Evolutionary conservation across 2,329 filamentous ascomycete species (phyloP), one percentile per base, ranked within the genome.

Genomic region (Fusarium albidum): DNA sequence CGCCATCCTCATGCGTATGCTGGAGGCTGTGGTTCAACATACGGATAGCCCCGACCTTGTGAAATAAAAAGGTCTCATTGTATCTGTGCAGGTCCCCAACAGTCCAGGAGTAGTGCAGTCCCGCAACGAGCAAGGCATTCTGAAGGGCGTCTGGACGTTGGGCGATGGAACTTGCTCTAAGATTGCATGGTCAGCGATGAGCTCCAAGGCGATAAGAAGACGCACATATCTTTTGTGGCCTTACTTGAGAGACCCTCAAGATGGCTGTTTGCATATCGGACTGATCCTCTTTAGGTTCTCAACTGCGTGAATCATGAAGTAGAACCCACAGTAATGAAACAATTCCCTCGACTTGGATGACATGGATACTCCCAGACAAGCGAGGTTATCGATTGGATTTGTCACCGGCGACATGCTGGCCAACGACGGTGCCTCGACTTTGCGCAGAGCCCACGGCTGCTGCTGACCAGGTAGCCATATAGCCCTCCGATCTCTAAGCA

Each of bases 101-200:
- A 1, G 54, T 63, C 62, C 62, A 67, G 8, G 64, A 59, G 13
- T 67, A 66, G 27, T 67, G 64, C 2, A 64, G 3, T 1, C 59
- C 57, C 0, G 64, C 64, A 0, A 67, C 43, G 0, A 67, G 57
- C 4, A 67, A 37, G 5, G 64, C 67, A 12, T 66, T 52, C 2
- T 62, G 52, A 0, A 67, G 44, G 0, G 64, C 28, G 8, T 64
- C 60, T 9, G 64, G 64, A 7, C 63, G 51, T 11, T 65, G 58
- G 1, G 49, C 41, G 3, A 66, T 28, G 15, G 47, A 32, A 53
- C 3, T 64, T 66, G 12, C 0, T 3, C 9, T 4, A 0, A 1
- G 1, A 42, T 1, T 35, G 14, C 10, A 17, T 35, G 32, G 39
- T n/a, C 5, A 25, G 5, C 10, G 2, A 4, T 6, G 10, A 11